These are phyloP conservation scores for Solanum lignicaule DNA, from an alignment of 257 asterid genomes.

Conservation along the genomic window DNA sequence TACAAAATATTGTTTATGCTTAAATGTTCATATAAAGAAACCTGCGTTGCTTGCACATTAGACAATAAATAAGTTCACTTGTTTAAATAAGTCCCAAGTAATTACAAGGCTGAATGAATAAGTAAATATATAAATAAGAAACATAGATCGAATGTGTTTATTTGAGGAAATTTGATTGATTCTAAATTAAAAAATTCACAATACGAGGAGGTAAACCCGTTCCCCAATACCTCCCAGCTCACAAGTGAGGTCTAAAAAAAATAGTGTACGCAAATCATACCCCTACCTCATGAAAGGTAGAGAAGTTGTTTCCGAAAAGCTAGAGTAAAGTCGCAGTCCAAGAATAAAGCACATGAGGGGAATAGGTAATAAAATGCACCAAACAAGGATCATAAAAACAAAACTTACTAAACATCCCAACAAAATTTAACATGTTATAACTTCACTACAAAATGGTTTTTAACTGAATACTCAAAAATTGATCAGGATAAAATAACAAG, in stretches of 20 bases:
- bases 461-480: not conserved
- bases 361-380: not conserved
- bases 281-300: not conserved
- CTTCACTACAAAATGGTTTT: not conserved
- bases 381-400: not conserved
- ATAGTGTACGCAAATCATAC: not conserved
- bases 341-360: not conserved
- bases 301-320: not conserved
- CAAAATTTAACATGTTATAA: not conserved
- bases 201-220: too few relatives aligned
- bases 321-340: not conserved
- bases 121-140: not conserved
- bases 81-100: not conserved
- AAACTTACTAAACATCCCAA: not conserved
- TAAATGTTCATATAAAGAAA: not conserved
- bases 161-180: not conserved
- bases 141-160: not conserved
- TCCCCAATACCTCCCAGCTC: too few relatives aligned
- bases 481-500: not conserved
- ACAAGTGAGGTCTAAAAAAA: too few relatives aligned
- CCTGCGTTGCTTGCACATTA: not conserved
- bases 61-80: not conserved
- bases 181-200: not conserved
- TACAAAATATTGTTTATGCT: not conserved
- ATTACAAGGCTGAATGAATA: not conserved